Percentiles rank a stretch among this genome's conserved stretches.
phyloP scores from a whole-genome alignment of 331 rosid genomes.

The Quercus lobata region DNA sequence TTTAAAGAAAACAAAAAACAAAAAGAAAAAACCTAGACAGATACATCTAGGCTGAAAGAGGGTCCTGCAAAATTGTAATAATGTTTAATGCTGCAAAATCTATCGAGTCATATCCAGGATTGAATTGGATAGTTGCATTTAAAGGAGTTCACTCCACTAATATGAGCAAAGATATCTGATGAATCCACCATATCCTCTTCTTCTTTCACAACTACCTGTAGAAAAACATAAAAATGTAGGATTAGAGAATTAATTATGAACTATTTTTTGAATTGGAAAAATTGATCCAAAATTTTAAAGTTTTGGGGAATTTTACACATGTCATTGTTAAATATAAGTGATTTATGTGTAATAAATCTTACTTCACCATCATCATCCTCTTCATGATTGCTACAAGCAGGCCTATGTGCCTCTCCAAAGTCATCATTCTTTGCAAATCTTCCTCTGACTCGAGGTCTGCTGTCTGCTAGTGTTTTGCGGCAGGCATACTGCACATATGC shows the following conservation, averaged over 20 bases:
- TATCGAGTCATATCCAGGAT: constrained; percentile 66
- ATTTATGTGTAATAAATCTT: constrained; percentile 19
- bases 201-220: constrained; percentile 85
- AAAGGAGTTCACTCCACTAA: constrained; percentile 99
- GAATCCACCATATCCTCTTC: constrained; percentile 95
- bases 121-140: constrained; percentile 86
- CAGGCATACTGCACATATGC: constrained; percentile 82
- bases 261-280: constrained; percentile 8
- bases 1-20: not conserved
- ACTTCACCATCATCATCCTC: constrained; percentile 92
- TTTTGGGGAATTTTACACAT: constrained; percentile 14
- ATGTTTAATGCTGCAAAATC: constrained; percentile 25
- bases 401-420: constrained; percentile 62
- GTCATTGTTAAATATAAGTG: not conserved
- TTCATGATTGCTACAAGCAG: constrained; percentile 67
- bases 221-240: constrained; percentile 2
- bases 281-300: constrained; percentile 1
- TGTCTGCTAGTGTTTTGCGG: constrained; percentile 95
- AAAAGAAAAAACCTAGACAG: constrained; percentile 15
- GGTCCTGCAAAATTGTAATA: constrained; percentile 68
- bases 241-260: constrained; percentile 13
- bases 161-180: constrained; percentile 91
- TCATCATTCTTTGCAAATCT: constrained; percentile 97
- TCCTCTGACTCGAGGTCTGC: constrained; percentile 98
- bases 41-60: constrained; percentile 43